phyloP scores from a whole-genome alignment of 768 basidiomycete genomes.

The Collybiopsis luxurians region DNA sequence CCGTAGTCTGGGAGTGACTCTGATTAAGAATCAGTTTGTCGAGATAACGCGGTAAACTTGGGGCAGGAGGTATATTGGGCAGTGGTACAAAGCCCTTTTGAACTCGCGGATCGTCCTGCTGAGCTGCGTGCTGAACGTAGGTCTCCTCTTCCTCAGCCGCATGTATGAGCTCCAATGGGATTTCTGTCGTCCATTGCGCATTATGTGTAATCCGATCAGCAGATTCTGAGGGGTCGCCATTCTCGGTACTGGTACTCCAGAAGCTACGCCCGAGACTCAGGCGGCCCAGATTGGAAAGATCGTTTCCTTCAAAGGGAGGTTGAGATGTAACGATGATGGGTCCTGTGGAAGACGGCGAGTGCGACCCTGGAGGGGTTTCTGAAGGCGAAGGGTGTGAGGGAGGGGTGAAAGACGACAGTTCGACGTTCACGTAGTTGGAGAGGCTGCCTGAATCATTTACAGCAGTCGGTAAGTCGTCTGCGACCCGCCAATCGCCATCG shows the following conservation, averaged over 20 bases:
- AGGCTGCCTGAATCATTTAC: constrained; percentile 93
- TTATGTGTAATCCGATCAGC: constrained; percentile 4
- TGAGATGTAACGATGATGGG: neutral
- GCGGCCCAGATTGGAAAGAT: neutral
- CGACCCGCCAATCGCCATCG: constrained; percentile 82
- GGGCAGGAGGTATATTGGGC: constrained; percentile 85
- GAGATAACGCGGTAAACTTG: constrained; percentile 83
- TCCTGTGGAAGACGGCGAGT: neutral
- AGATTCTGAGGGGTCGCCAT: neutral
- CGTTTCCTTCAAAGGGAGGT: neutral
- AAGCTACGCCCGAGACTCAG: constrained; percentile 1
- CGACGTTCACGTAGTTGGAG: constrained; percentile 78
- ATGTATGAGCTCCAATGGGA: constrained; percentile 74
- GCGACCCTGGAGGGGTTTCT: neutral
- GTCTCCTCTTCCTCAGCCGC: constrained; percentile 85
- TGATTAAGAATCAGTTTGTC: constrained; percentile 90
- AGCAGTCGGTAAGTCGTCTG: constrained; percentile 75
- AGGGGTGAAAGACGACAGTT: neutral
- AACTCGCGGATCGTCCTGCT: constrained; percentile 15
- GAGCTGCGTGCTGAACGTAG: constrained; percentile 41
- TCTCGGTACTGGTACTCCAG: constrained; percentile 5
- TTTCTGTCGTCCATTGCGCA: constrained; percentile 67
- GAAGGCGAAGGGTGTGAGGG: neutral
- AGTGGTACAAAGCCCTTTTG: constrained; percentile 45
- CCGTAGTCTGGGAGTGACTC: neutral